Evolutionary conservation across 768 basidiomycete species (phyloP).

Genomic region (Rhizopogon salebrosus): DNA sequence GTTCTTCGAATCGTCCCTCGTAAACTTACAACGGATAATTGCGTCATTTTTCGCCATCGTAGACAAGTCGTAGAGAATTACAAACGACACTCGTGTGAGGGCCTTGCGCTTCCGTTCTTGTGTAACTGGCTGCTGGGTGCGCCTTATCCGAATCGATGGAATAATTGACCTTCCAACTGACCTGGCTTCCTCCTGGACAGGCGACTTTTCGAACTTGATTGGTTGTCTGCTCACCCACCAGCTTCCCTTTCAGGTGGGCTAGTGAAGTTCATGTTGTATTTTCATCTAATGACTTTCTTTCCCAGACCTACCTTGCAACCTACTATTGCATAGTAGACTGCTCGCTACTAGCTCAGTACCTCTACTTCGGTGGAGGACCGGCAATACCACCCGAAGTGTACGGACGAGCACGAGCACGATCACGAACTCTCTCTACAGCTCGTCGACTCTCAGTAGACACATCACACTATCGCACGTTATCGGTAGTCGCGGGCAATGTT

Average conservation of each 20-base stretch:
- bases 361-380: constrained; percentile 56
- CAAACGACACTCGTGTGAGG: constrained; percentile 72
- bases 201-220: constrained; percentile 89
- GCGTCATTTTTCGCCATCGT: constrained; percentile 3
- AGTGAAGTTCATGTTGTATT: not conserved
- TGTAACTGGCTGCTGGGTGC: constrained; percentile 88
- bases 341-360: constrained; percentile 70
- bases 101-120: constrained; percentile 90
- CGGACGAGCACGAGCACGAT: constrained; percentile 35
- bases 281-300: constrained; percentile 8
- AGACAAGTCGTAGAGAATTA: constrained; percentile 86
- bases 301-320: constrained; percentile 80
- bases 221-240: constrained; percentile 91
- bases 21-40: constrained; percentile 4
- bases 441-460: constrained; percentile 50
- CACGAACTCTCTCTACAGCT: constrained; percentile 36
- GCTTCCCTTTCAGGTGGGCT: constrained; percentile 85
- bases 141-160: constrained; percentile 17
- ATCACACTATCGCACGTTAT: constrained; percentile 64
- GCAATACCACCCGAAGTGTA: constrained; percentile 31
- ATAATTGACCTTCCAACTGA: not conserved
- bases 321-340: constrained; percentile 89
- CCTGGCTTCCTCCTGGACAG: constrained; percentile 31
- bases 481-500: constrained; percentile 66
- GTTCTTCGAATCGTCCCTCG: constrained; percentile 3